These are phyloP conservation scores for Microstegium vimineum DNA, from an alignment of 176 grass and related monocot genomes.

Conservation along the genomic window DNA sequence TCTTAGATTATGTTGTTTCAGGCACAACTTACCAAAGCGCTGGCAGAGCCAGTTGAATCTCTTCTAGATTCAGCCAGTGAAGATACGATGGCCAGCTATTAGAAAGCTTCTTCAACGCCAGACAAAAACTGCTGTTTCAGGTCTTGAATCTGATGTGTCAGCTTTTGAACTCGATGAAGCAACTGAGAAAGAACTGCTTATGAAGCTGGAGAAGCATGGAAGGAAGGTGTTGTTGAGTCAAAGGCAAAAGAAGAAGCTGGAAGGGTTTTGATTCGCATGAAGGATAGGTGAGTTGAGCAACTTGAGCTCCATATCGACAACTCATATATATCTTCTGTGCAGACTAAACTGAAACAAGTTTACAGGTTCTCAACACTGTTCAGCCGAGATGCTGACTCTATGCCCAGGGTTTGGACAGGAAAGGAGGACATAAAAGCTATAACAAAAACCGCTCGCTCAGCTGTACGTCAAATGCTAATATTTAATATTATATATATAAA, in stretches of 20 bases:
- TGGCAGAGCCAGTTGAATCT: conserved; percentile 81
- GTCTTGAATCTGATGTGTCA: conserved; percentile 61
- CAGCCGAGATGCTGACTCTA: conserved; percentile 86
- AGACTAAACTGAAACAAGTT: conserved; percentile 16
- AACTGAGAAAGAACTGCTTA: conserved; percentile 57
- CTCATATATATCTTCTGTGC: not conserved
- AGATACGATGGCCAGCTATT: conserved; percentile 90
- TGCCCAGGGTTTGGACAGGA: conserved; percentile 97
- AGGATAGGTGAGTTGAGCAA: conserved; percentile 66
- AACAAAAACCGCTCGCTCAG: conserved; percentile 90
- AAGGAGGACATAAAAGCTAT: conserved; percentile 99
- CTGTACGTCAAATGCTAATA: conserved; percentile 48
- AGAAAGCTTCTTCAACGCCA: conserved; percentile 82
- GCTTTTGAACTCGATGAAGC: conserved; percentile 79
- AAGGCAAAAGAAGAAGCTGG: conserved; percentile 85
- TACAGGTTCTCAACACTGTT: conserved; percentile 88
- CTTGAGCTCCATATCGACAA: not conserved
- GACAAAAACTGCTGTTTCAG: conserved; percentile 62
- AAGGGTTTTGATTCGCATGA: conserved; percentile 89
- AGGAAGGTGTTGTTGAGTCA: conserved; percentile 82
- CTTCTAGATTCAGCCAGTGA: conserved; percentile 82
- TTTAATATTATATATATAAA: not conserved
- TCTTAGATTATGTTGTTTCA: conserved; percentile 42
- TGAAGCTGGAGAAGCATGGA: conserved; percentile 66
- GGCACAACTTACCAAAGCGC: conserved; percentile 64